Base-by-base conservation (phyloP, 192 early-diverging fungal species). In the Backusella tarrabulga region DNA sequence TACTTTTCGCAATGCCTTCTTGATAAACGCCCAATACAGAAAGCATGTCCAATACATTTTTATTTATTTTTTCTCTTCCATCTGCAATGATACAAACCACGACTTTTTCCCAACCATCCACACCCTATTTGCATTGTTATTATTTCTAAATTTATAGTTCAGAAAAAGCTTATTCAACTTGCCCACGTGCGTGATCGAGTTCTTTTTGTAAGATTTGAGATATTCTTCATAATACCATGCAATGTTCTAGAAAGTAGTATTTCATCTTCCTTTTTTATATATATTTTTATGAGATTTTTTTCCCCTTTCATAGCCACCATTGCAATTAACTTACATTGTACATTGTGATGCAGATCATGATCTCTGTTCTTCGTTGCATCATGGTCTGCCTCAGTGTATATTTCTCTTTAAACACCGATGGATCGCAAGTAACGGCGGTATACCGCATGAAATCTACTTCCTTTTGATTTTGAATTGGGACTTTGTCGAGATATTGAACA, bases 371-470 rank as follows among this genome's bases (percentile, higher is more conserved):
- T 46, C 93, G 87, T 46, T 88, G 85, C 82, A 91, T 84, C 73
- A 94, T 84, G 69, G 89, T 86, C 68, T 87, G 95, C 38, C 96
- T 87, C 69, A 98, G 84, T 32, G 88, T 91, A 85, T 97, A 98
- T 54, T 86, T 87, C 12, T 92, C 85, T 26, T 85, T 74, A 85
- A 97, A 98, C 52, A 97, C 89, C 79, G 96, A 90, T 4, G 96
- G 91, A 77, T 96, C 91, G 82, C 91, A 93, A 6, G 94, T 96
- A 23, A 90, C 92, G 2, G 96, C 94, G 1, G 96, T 98, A 87
- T 99, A 99, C 29, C 97, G 89, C 88, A 96, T 90, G 78, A 95
- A 90, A 23, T 95, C 95, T 72, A 96, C 95, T 83, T 98, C 97
- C 60, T 92, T 87, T 42, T 86, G 91, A 0, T 89, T 83, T 75